Evolutionary conservation across 1,139 yeast species (phyloP), one percentile per base, ranked within the genome.

Genomic region (Yamadazyma atmosphaerica): DNA sequence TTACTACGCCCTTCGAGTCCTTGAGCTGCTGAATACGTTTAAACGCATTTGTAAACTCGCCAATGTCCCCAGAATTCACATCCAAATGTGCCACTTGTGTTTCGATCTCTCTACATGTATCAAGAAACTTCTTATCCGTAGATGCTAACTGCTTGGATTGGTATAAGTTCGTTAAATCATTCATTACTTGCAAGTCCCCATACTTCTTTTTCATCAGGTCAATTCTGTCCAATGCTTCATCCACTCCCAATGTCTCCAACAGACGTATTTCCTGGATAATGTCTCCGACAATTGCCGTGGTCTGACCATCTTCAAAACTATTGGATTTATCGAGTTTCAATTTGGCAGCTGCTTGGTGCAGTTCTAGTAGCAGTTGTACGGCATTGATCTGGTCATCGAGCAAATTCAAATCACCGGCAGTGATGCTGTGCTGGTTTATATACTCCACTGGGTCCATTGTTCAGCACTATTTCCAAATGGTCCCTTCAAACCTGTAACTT

Each of bases 401-500:
- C 4, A 29, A 40, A 7, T 43, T 49, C 39, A 68, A 51, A 43
- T 66, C 72, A 10, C 46, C 54, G 9, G 65, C 30, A 2, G 61
- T 49, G 9, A 63, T 48, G 38, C 64, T 54, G 37, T 52, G 53
- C 13, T 53, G 47, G 46, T 68, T 65, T 32, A 68, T 50, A 43
- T 51, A 56, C 29, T 62, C 63, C 56, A 59, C 48, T 10, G 21
- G 33, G 12, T 23, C 26, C 26, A 23, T 23, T n/a, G 12, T n/a
- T n/a, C n/a, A n/a, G n/a, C n/a, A n/a, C n/a, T n/a, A n/a, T n/a
- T n/a, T n/a, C n/a, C n/a, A n/a, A n/a, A n/a, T n/a, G n/a, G n/a
- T n/a, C n/a, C n/a, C n/a, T n/a, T n/a, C n/a, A n/a, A 21, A 21
- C 23, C 7, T 21, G 23, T 21, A 21, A 21, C 23, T 21, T 21